phyloP scores from a whole-genome alignment of 2,329 filamentous ascomycete species.

The Capronia coronata region DNA sequence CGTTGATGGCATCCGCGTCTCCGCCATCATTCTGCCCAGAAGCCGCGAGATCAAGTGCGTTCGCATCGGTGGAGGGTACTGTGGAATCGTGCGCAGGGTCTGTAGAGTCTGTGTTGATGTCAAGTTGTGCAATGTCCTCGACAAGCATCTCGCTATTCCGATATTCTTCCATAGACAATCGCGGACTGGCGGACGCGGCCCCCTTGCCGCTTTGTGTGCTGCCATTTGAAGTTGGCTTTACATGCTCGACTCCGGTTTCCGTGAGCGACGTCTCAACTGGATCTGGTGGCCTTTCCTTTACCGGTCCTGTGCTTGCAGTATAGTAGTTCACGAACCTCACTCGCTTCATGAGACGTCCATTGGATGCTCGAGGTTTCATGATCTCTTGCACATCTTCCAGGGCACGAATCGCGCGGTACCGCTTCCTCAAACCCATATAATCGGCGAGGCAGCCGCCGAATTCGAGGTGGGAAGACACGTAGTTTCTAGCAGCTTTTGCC shows the following conservation, averaged over 20 bases:
- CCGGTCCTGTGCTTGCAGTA: constrained; percentile 70
- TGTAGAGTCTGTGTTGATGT: constrained; percentile 5
- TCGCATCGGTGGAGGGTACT: not conserved
- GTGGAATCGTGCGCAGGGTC: too few species aligned
- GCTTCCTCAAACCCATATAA: constrained; percentile 59
- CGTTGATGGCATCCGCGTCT: not conserved
- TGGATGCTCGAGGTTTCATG: constrained; percentile 31
- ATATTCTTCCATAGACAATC: constrained; percentile 45
- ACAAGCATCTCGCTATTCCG: constrained; percentile 34
- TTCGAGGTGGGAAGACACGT: constrained; percentile 73
- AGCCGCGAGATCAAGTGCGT: not conserved
- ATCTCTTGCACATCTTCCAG: constrained; percentile 65
- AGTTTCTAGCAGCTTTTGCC: constrained; percentile 61
- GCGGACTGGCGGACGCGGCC: constrained; percentile 32
- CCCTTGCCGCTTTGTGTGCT: constrained; percentile 8
- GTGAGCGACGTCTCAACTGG: constrained; percentile 5
- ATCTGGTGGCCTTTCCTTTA: constrained; percentile 41
- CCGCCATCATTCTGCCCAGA: not conserved
- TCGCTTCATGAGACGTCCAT: constrained; percentile 35
- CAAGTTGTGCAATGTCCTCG: constrained; percentile 30
- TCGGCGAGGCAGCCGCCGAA: constrained; percentile 78
- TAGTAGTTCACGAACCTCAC: constrained; percentile 87
- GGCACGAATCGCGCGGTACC: constrained; percentile 63
- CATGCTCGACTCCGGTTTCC: not conserved
- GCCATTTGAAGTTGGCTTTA: constrained; percentile 2